These are phyloP conservation scores for Stagonosporopsis vannaccii DNA, from an alignment of 2,329 filamentous ascomycete genomes.

Conservation along the genomic window DNA sequence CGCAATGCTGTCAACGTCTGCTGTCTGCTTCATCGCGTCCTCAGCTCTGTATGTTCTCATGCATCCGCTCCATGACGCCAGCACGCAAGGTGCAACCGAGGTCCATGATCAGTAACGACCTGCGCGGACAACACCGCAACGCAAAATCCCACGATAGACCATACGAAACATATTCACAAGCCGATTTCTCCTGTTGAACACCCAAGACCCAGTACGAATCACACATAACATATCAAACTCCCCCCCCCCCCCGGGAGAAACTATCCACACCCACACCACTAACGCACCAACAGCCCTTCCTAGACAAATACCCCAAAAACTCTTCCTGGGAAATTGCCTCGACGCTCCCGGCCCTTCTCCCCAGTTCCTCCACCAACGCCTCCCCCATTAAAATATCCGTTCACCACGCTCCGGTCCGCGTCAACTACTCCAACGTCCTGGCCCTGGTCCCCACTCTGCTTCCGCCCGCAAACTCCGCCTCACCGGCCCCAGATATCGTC, in stretches of 20 bases:
- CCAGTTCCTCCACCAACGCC: conserved; percentile 29
- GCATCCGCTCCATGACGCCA: neutral
- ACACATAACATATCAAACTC: neutral
- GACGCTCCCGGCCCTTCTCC: conserved; percentile 44
- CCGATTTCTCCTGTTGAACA: neutral
- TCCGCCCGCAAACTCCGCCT: conserved; percentile 25
- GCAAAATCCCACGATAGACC: neutral
- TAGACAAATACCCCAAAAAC: conserved; percentile 41
- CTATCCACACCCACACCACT: conserved; percentile 10
- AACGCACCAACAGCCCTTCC: conserved; percentile 39
- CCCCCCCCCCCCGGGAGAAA: too few relatives aligned
- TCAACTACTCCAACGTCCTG: conserved; percentile 44
- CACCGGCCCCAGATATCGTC: conserved; percentile 40
- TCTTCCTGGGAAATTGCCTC: conserved; percentile 50
- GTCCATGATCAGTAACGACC: neutral
- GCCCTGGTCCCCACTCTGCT: conserved; percentile 39
- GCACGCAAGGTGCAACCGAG: conserved; percentile 1
- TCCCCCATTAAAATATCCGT: conserved; percentile 47
- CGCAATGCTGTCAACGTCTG: neutral
- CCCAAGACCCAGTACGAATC: neutral
- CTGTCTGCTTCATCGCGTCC: neutral
- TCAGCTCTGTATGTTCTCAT: neutral
- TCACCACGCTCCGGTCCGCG: conserved; percentile 44
- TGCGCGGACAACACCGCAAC: neutral
- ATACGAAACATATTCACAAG: neutral